Percentiles rank a stretch among this genome's conserved stretches.
Evolutionary conservation across 2,329 filamentous ascomycete genomes (phyloP).

Genomic region (Trichoderma koningiopsis): DNA sequence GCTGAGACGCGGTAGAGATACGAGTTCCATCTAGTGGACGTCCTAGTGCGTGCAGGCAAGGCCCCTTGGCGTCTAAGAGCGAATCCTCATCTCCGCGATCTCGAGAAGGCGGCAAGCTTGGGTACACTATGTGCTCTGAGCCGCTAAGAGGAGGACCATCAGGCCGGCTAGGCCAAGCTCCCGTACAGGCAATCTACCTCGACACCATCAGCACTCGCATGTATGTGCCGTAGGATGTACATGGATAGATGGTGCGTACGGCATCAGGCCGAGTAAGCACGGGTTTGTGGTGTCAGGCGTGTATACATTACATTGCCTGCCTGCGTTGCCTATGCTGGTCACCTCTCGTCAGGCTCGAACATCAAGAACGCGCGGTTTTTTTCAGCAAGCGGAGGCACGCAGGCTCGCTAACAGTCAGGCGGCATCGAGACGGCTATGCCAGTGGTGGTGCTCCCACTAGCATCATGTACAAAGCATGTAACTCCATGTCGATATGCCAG

Average conservation of each 20-base stretch:
- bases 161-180: constrained; percentile 8
- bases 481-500: constrained; percentile 15
- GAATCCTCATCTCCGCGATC: constrained; percentile 17
- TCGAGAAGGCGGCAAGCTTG: constrained; percentile 17
- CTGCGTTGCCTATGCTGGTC: constrained; percentile 4
- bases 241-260: background rate
- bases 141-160: background rate
- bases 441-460: background rate
- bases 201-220: constrained; percentile 19
- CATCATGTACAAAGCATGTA: constrained; percentile 7
- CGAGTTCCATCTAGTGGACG: background rate
- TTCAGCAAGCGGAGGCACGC: constrained; percentile 9
- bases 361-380: constrained; percentile 4
- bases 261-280: constrained; percentile 8
- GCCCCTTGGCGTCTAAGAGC: constrained; percentile 9
- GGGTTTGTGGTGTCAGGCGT: background rate
- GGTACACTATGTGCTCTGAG: background rate
- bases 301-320: constrained; percentile 9
- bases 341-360: constrained; percentile 8
- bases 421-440: background rate
- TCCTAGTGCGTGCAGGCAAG: background rate
- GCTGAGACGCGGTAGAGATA: constrained; percentile 6
- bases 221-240: background rate
- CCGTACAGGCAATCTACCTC: background rate
- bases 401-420: constrained; percentile 4